These are phyloP conservation scores for Alternaria solani DNA, from an alignment of 2,329 filamentous ascomycete species.

Conservation along the genomic window DNA sequence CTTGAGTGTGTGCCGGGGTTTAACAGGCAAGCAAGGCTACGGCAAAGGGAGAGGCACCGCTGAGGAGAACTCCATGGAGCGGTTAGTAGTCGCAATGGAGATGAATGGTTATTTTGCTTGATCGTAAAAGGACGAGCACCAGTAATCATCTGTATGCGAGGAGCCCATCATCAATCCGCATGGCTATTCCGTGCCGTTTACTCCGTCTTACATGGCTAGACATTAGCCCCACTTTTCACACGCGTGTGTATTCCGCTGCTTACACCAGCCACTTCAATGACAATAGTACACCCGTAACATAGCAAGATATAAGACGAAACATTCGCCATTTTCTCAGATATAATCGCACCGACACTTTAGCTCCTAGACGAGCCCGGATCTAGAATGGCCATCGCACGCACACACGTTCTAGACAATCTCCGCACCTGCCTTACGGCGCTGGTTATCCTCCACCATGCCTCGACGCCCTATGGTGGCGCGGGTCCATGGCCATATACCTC, in stretches of 20 bases:
- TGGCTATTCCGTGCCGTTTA: neutral
- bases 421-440: slow-evolving; percentile 31
- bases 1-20: slow-evolving; percentile 72
- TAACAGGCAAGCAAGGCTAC: slow-evolving; percentile 68
- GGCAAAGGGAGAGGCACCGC: slow-evolving; percentile 46
- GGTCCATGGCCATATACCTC: slow-evolving; percentile 26
- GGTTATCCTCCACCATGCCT: slow-evolving; percentile 30
- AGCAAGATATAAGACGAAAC: neutral
- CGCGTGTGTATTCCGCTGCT: neutral
- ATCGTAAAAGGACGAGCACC: neutral
- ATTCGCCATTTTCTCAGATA: neutral
- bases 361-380: neutral
- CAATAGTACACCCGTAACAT: neutral
- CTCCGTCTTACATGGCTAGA: neutral
- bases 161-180: neutral
- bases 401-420: slow-evolving; percentile 29
- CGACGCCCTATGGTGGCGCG: slow-evolving; percentile 28
- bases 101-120: slow-evolving; percentile 70
- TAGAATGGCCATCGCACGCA: slow-evolving; percentile 1
- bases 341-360: neutral
- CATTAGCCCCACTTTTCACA: slow-evolving; percentile 2
- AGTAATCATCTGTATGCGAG: too few relatives aligned
- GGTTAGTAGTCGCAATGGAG: slow-evolving; percentile 74
- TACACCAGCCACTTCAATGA: neutral
- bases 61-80: slow-evolving; percentile 69